These are phyloP conservation scores for Pichia sp. DNA, from an alignment of 1,139 yeast species.

Conservation along the genomic window DNA sequence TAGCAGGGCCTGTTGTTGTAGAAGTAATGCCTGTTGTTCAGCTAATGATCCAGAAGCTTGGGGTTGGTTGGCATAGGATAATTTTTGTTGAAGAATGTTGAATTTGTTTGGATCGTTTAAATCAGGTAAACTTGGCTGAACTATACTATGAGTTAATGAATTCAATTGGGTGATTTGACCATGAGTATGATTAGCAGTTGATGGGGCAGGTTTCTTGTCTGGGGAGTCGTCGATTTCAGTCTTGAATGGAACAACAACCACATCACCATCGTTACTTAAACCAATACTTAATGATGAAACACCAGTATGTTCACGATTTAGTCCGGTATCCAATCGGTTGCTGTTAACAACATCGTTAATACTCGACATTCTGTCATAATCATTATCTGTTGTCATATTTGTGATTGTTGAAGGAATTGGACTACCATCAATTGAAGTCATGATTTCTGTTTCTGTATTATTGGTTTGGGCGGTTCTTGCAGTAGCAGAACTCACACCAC, in stretches of 20 bases:
- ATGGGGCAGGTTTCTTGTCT: neutral
- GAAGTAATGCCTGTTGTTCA: slow-evolving; percentile 17
- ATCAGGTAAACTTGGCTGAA: slow-evolving; percentile 3
- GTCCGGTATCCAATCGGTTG: neutral
- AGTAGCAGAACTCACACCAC: slow-evolving; percentile 17
- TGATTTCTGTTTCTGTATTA: slow-evolving; percentile 11
- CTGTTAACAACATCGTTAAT: neutral
- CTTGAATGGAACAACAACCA: slow-evolving; percentile 18
- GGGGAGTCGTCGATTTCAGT: slow-evolving; percentile 6
- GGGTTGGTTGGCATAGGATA: neutral
- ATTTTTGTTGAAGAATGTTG: slow-evolving; percentile 6
- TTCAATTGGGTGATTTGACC: slow-evolving; percentile 6
- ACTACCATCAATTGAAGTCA: neutral
- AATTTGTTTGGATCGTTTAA: slow-evolving; percentile 7
- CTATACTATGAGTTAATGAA: neutral
- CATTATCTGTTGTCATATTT: slow-evolving; percentile 4
- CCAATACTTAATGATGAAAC: slow-evolving; percentile 15
- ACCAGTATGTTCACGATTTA: slow-evolving; percentile 10
- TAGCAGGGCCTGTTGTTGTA: slow-evolving; percentile 20
- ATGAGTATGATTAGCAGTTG: neutral
- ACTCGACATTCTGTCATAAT: neutral
- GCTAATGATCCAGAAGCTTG: slow-evolving; percentile 8
- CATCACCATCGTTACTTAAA: slow-evolving; percentile 17
- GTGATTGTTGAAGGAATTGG: slow-evolving; percentile 5
- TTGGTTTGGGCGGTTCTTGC: slow-evolving; percentile 12